Conservation (phyloP, 75 land plant species). For the Cunninghamia lanceolata region DNA sequence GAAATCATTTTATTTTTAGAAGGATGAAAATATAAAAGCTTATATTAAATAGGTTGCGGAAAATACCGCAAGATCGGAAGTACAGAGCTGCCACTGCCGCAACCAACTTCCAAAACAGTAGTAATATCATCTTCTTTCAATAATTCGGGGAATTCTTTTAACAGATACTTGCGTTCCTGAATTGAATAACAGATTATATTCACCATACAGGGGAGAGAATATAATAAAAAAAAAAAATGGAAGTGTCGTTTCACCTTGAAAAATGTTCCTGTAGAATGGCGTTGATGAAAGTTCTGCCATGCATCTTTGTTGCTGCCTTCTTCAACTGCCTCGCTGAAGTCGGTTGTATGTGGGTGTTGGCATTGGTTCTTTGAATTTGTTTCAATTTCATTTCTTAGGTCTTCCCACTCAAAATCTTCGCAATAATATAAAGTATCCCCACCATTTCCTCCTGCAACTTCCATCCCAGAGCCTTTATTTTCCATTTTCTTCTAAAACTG, state of each 20-base stretch:
- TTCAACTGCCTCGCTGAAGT: conserved; percentile 8
- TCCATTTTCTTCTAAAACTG: not conserved
- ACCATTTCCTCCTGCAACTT: conserved; percentile 14
- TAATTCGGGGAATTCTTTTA: conserved; percentile 95
- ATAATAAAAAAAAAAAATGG: not conserved
- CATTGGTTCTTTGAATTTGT: conserved; percentile 16
- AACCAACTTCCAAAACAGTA: conserved; percentile 82
- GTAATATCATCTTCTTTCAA: conserved; percentile 17
- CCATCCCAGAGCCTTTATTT: not conserved
- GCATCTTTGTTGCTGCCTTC: conserved; percentile 26
- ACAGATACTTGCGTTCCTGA: conserved; percentile 85
- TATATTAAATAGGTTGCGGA: not conserved
- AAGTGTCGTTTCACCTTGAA: conserved; percentile 26
- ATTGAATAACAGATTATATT: not conserved
- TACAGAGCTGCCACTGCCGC: conserved; percentile 94
- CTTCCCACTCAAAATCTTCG: conserved; percentile 67
- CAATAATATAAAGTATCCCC: conserved; percentile 30
- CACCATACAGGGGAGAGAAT: not conserved
- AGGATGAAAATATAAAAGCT: not conserved
- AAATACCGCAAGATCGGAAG: conserved; percentile 54
- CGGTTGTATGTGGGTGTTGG: conserved; percentile 19
- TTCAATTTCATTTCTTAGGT: conserved; percentile 39
- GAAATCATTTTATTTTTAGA: not conserved
- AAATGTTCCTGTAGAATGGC: conserved; percentile 59
- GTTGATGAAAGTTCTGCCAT: conserved; percentile 58